These are phyloP conservation scores for Irpex sp. DNA, from an alignment of 1,284 basidiomycete species.

Conservation along the genomic window DNA sequence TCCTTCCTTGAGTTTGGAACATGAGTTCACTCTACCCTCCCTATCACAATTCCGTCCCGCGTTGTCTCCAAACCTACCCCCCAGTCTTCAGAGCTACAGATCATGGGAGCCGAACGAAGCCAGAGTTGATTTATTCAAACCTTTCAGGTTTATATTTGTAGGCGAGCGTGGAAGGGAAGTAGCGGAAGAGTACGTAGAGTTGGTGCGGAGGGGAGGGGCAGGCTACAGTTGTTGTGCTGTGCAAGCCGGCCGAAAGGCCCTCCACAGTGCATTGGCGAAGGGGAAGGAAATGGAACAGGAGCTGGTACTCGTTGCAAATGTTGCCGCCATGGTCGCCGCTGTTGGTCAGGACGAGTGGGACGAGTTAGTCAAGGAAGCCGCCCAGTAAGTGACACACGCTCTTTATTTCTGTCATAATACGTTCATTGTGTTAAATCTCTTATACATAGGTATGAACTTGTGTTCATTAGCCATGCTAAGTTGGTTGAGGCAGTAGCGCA, in stretches of 20 bases:
- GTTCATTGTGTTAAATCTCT: background rate
- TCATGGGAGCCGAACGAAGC: constrained; percentile 63
- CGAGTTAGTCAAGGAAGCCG: constrained; percentile 43
- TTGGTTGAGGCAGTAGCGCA: constrained; percentile 27
- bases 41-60: constrained; percentile 51
- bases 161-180: constrained; percentile 47
- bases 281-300: constrained; percentile 38
- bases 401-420: background rate
- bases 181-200: constrained; percentile 40
- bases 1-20: constrained; percentile 33
- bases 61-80: constrained; percentile 44
- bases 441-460: constrained; percentile 23
- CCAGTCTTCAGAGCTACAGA: constrained; percentile 42
- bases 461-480: constrained; percentile 22
- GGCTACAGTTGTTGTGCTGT: constrained; percentile 55
- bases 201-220: constrained; percentile 50
- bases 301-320: constrained; percentile 49
- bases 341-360: constrained; percentile 49
- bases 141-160: constrained; percentile 52
- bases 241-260: constrained; percentile 39
- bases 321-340: constrained; percentile 37
- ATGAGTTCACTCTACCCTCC: constrained; percentile 41
- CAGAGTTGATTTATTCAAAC: constrained; percentile 45
- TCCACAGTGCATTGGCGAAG: constrained; percentile 45
- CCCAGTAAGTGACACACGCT: constrained; percentile 33